Evolutionary conservation across 2,329 filamentous ascomycete genomes (phyloP), one percentile per base, ranked within the genome.

Genomic region (Aspergillus nomiae): DNA sequence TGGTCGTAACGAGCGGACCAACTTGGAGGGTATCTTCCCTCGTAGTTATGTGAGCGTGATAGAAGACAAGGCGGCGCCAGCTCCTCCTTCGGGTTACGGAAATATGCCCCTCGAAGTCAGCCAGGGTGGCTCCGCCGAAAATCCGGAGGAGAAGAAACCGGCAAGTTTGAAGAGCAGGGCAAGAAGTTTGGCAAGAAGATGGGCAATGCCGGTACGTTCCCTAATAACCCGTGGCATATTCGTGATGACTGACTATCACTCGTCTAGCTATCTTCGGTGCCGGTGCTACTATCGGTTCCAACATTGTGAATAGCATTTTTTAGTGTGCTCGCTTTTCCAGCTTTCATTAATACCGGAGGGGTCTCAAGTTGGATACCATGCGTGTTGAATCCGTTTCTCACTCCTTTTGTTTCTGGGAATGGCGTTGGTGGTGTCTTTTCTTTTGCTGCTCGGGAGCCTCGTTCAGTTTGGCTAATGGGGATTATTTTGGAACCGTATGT

Each of bases 101-200:
- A 87, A 90, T 70, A 89, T 91, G 79, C 92, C 93, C 63, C 86
- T 95, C 79, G 91, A 91, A 51, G 86, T 95, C 3, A 87, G 88
- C 43, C 84, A 92, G 71, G 70, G 72, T 48, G 82, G 82, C 58
- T 84, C 83, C 59, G 76, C 69, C 67, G 76, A 76, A 64, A 75
- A 71, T 34, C 69, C 70, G 59, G 76, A 76, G 66, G 81, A 76
- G 63, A 82, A 80, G 69, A 80, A 70, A 80, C 79, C 10, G 84
- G 83, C 74, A 95, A 95, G 82, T 82, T 89, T 19, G 85, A 88
- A 66, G 85, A 92, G 78, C 86, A 89, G 61, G 93, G 92, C 61
- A 97, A 97, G 88, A 97, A 97, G 82, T 91, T 97, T 79, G 94
- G 94, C 69, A 96, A 96, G 87, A 98, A 97, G 84, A 78, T 94